Base-by-base conservation (phyloP, 805 yeast species). In the Kuraishia piskuri region DNA sequence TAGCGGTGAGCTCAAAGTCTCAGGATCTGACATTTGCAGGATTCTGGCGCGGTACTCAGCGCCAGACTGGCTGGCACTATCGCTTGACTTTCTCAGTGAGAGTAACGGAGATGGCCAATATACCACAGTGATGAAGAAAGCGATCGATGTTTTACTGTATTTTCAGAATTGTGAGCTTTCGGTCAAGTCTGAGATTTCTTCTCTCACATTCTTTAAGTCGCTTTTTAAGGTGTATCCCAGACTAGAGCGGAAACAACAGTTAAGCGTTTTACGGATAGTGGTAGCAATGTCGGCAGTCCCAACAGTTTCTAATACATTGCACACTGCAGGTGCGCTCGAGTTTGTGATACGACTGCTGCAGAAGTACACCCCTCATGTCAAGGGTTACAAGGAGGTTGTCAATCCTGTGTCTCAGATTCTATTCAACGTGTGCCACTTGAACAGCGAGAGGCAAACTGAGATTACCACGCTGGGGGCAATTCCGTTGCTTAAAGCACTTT, bases 361-460 rank as follows among this genome's bases (percentile, higher is more conserved):
- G 50, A 26, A 40, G 5, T 21, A 44, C n/a, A 26, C 48, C 6
- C 56, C 56, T 17, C 48, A 52, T 6, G 10, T 14, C 9, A 21
- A 17, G 4, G 46, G 49, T 52, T 73, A 70, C 56, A 72, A 72
- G 52, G 78, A 75, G 51, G 68, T 70, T 14, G 61, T 70, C 49
- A 75, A 73, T 55, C 63, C 71, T 20, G 64, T 73, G 5, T 68
- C 75, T 50, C 78, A 78, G 0, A 68, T 70, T 0, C 58, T 75
- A 20, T 75, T 72, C 66, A 75, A 75, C 54, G 67, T 73, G 55
- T 74, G 78, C 59, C 72, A 72, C 53, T 65, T 75, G 61, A 74
- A 75, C 54, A 75, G 72, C 54, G 52, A 60, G 4, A 59, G 68
- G 24, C 78, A 75, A 55, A 51, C 61, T 1, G 77, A 72, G 54